A percentile compares a stretch with the other conserved stretches of the same genome.
Conservation (phyloP, 2,329 filamentous ascomycete genomes). For the Pseudogymnoascus sp. region DNA sequence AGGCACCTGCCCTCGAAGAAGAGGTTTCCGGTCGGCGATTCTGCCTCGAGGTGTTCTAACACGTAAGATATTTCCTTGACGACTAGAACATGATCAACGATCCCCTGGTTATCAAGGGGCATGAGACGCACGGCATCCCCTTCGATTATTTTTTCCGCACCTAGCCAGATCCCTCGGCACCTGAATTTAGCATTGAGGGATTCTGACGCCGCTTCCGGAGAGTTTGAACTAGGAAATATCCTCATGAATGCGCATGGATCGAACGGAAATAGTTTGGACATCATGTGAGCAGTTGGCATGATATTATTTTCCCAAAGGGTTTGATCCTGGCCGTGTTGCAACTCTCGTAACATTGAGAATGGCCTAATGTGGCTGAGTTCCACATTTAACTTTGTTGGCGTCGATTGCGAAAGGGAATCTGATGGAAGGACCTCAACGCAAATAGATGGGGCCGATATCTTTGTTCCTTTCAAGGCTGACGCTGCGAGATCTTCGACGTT, state of each 20-base stretch:
- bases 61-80: neutral
- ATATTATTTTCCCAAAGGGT: neutral
- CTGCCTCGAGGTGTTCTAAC: conserved; percentile 3
- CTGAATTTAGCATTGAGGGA: neutral
- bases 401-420: neutral
- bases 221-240: neutral
- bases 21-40: neutral
- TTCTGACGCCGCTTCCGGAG: neutral
- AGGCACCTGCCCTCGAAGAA: neutral
- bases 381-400: neutral
- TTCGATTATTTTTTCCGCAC: conserved; percentile 6
- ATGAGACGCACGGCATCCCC: conserved; percentile 7
- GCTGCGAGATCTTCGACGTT: neutral
- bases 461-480: neutral
- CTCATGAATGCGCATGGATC: neutral
- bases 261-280: neutral
- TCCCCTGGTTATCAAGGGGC: neutral
- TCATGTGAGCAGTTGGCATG: neutral
- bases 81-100: neutral
- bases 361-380: neutral
- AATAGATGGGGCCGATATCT: neutral
- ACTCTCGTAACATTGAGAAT: conserved; percentile 8
- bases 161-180: conserved; percentile 3
- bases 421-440: conserved; percentile 3
- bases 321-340: conserved; percentile 1